These are phyloP conservation scores for Malassezia sympodialis DNA, from an alignment of 1,284 basidiomycete species.

Conservation along the genomic window DNA sequence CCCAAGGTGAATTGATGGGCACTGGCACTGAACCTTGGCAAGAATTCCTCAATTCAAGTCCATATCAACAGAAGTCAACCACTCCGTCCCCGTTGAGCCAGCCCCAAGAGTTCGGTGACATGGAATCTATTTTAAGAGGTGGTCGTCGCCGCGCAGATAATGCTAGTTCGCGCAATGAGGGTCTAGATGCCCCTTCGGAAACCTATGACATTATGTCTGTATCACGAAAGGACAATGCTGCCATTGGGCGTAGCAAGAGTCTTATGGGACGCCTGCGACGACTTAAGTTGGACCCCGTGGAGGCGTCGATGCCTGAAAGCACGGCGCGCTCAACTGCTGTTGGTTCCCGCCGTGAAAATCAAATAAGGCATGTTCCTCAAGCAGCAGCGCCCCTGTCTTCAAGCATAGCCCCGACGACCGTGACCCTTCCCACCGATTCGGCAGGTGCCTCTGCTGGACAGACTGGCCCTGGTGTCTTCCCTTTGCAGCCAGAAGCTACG, in stretches of 20 bases:
- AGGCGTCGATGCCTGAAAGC: neutral
- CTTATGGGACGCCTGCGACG: slow-evolving; percentile 12
- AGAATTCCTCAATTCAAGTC: slow-evolving; percentile 24
- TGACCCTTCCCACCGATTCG: neutral
- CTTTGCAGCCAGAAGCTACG: neutral
- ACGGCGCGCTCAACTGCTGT: neutral
- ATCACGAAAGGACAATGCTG: neutral
- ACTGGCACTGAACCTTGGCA: slow-evolving; percentile 44
- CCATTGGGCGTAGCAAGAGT: slow-evolving; percentile 7
- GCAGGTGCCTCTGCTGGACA: neutral
- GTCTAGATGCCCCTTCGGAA: neutral
- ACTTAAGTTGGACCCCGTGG: slow-evolving; percentile 3
- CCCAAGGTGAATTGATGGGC: slow-evolving; percentile 43
- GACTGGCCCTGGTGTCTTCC: neutral
- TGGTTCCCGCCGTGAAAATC: neutral
- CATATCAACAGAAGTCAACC: neutral
- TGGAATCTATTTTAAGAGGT: slow-evolving; percentile 15
- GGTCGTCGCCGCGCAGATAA: neutral
- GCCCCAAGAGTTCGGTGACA: slow-evolving; percentile 6
- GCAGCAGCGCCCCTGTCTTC: neutral
- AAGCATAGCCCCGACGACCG: neutral
- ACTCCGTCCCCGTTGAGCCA: neutral
- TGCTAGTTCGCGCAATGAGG: neutral
- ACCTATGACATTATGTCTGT: neutral
- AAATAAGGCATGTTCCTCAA: neutral